Percentiles rank a stretch among this genome's conserved stretches.
These are phyloP conservation scores for Fraxinus angustifolia DNA, from an alignment of 305 asterid genomes.

Conservation along the genomic window DNA sequence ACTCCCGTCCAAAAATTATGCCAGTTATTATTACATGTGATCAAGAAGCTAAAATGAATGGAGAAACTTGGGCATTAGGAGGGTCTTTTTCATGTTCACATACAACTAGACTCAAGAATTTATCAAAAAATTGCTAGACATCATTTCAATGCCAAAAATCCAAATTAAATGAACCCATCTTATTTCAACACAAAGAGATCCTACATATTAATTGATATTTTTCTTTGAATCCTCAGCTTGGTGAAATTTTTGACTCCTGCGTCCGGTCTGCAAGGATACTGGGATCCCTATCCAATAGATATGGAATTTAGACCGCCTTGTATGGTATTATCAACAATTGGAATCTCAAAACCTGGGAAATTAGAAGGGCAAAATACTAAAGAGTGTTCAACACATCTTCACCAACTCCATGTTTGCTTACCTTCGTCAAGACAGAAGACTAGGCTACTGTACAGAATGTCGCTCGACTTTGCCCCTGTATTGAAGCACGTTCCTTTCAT, in stretches of 20 bases:
- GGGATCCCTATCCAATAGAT: conserved; percentile 95
- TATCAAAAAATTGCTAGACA: background rate
- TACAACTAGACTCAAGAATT: background rate
- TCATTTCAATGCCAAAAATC: background rate
- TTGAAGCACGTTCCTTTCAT: conserved; percentile 75
- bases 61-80: background rate
- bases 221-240: conserved; percentile 49
- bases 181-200: background rate
- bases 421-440: conserved; percentile 79
- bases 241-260: conserved; percentile 78
- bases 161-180: background rate
- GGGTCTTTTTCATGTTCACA: background rate
- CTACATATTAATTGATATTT: background rate
- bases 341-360: conserved; percentile 87
- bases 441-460: conserved; percentile 81
- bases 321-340: conserved; percentile 82
- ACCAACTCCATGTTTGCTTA: conserved; percentile 84
- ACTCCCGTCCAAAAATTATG: background rate
- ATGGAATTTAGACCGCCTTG: conserved; percentile 96
- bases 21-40: background rate
- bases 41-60: background rate
- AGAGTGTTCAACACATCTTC: conserved; percentile 82
- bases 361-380: conserved; percentile 73
- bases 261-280: conserved; percentile 80
- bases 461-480: conserved; percentile 83